Evolutionary conservation across 2,329 filamentous ascomycete species (phyloP).

Genomic region (Escovopsis sp.): DNA sequence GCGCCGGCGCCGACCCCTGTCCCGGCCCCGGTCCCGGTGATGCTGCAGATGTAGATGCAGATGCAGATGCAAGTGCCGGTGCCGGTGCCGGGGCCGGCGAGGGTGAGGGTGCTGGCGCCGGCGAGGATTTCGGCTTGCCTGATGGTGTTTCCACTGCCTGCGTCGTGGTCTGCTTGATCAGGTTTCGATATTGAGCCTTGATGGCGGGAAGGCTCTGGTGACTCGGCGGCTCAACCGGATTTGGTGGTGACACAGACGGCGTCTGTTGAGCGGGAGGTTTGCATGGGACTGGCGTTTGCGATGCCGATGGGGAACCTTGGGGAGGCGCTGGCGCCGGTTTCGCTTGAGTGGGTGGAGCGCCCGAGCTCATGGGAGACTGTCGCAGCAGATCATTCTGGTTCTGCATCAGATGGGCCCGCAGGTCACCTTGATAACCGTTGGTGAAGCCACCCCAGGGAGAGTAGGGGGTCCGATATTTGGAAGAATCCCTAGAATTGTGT

Average conservation of each 20-base stretch:
- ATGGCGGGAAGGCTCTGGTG: conserved; percentile 5
- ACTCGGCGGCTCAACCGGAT: not conserved
- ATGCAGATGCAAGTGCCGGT: conserved; percentile 1
- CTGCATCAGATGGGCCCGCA: conserved; percentile 29
- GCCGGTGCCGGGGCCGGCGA: conserved; percentile 4
- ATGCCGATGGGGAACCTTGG: not conserved
- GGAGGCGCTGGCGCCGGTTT: not conserved
- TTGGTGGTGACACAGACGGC: not conserved
- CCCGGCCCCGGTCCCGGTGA: too few species aligned
- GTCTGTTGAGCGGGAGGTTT: conserved; percentile 1
- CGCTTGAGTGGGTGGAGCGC: not conserved
- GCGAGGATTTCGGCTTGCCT: conserved; percentile 7
- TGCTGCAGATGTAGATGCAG: conserved; percentile 11
- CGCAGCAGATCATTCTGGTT: conserved; percentile 15
- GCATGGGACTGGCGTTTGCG: not conserved
- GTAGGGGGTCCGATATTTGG: conserved; percentile 46
- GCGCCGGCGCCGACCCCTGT: too few species aligned
- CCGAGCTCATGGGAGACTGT: conserved; percentile 11
- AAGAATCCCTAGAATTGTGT: conserved; percentile 29
- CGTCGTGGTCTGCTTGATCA: not conserved
- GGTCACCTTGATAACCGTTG: conserved; percentile 43
- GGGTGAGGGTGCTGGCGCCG: not conserved
- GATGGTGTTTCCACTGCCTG: conserved; percentile 4
- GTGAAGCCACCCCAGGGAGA: conserved; percentile 41
- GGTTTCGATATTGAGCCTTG: conserved; percentile 3